Evolutionary conservation across 768 basidiomycete genomes (phyloP).

Genomic region (Kwoniella sp.): DNA sequence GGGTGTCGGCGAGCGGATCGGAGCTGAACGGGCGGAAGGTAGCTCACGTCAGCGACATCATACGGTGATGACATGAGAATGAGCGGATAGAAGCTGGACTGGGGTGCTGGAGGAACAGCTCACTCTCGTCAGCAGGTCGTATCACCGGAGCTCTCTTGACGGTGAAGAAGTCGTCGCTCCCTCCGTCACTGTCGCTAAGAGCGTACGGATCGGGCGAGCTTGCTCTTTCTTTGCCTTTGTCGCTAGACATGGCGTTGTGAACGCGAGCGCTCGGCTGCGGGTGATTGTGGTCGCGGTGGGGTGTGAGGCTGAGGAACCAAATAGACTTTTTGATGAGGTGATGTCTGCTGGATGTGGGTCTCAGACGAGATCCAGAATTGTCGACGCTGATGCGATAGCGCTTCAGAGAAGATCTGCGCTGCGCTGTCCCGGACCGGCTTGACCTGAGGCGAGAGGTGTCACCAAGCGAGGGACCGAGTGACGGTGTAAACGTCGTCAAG

Average conservation of each 20-base stretch:
- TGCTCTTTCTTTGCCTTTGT: constrained; percentile 29
- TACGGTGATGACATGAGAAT: too few species aligned
- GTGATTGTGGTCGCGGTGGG: background rate
- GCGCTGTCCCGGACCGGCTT: too few species aligned
- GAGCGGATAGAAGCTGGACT: background rate
- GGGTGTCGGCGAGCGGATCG: constrained; percentile 12
- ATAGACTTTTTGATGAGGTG: background rate
- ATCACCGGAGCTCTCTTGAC: constrained; percentile 1
- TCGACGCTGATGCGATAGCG: too few species aligned
- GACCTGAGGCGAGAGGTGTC: too few species aligned
- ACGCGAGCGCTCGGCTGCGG: background rate
- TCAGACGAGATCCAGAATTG: too few species aligned
- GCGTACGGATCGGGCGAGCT: background rate
- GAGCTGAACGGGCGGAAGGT: background rate
- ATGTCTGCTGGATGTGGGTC: too few species aligned
- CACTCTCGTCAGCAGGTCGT: background rate
- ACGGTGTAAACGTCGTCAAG: too few species aligned
- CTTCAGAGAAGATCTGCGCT: too few species aligned
- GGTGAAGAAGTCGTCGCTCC: constrained; percentile 30
- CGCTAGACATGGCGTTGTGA: constrained; percentile 14
- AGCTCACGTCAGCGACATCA: too few species aligned
- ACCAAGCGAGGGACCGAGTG: too few species aligned
- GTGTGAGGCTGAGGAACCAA: constrained; percentile 9
- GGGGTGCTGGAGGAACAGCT: background rate
- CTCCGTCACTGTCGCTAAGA: constrained; percentile 11